phyloP scores from a whole-genome alignment of 1,139 yeast species.

The Pichia sp. region DNA sequence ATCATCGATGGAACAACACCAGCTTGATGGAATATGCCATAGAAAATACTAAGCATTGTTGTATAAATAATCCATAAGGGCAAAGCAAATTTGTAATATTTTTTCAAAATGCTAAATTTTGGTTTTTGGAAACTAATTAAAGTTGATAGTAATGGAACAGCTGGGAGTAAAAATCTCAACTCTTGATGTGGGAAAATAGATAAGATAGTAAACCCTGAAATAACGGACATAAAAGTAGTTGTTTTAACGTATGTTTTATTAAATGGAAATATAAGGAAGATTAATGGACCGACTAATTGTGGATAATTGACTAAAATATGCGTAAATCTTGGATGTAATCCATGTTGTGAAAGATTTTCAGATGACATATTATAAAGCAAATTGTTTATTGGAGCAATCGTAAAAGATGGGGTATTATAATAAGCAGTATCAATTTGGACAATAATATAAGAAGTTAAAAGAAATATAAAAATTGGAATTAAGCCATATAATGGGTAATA shows the following conservation, averaged over 20 bases:
- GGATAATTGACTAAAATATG: slow-evolving; percentile 76
- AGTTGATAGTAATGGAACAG: slow-evolving; percentile 52
- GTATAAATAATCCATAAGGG: slow-evolving; percentile 65
- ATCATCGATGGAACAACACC: slow-evolving; percentile 72
- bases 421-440: slow-evolving; percentile 50
- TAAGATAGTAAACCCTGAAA: slow-evolving; percentile 55
- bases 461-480: slow-evolving; percentile 31
- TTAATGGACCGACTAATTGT: slow-evolving; percentile 70
- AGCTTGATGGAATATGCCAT: slow-evolving; percentile 86
- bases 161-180: slow-evolving; percentile 72
- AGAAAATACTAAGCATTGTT: slow-evolving; percentile 46
- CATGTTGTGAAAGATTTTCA: slow-evolving; percentile 67
- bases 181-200: slow-evolving; percentile 90
- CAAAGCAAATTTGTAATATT: slow-evolving; percentile 2
- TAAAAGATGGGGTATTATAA: slow-evolving; percentile 26
- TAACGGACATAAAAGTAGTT: slow-evolving; percentile 51
- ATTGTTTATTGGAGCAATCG: slow-evolving; percentile 73
- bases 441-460: slow-evolving; percentile 34
- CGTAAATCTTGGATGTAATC: slow-evolving; percentile 71
- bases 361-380: slow-evolving; percentile 58
- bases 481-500: slow-evolving; percentile 24
- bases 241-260: slow-evolving; percentile 34
- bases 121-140: slow-evolving; percentile 4
- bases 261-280: slow-evolving; percentile 36
- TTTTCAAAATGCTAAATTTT: background rate